These are phyloP conservation scores for Podosphaera leucotricha DNA, from an alignment of 2,329 filamentous ascomycete genomes.

Conservation along the genomic window DNA sequence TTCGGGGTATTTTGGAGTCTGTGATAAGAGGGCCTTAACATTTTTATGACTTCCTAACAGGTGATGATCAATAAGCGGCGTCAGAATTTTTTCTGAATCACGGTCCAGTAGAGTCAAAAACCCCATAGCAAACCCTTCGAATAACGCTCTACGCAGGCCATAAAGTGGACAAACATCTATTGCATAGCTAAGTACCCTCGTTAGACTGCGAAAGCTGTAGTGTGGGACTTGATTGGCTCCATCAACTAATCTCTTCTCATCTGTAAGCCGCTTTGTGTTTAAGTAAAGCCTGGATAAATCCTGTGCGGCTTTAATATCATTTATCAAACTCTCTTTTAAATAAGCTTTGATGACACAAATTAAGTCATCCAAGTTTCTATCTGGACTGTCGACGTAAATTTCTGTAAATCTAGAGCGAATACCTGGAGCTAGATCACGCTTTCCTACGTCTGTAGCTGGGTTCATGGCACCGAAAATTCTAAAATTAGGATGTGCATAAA, in stretches of 20 bases:
- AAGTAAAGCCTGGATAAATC: constrained; percentile 77
- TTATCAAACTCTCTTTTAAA: constrained; percentile 45
- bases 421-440: constrained; percentile 74
- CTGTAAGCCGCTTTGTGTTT: constrained; percentile 59
- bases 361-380: constrained; percentile 66
- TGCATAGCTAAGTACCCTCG: constrained; percentile 71
- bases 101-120: constrained; percentile 76
- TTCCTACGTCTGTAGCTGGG: constrained; percentile 89
- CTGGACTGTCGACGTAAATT: constrained; percentile 78
- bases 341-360: constrained; percentile 76
- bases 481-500: constrained; percentile 77
- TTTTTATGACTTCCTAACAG: constrained; percentile 50
- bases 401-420: constrained; percentile 87
- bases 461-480: constrained; percentile 98
- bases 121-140: constrained; percentile 94
- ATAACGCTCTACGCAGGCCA: constrained; percentile 63
- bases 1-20: constrained; percentile 51
- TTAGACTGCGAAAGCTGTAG: constrained; percentile 86
- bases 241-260: constrained; percentile 70
- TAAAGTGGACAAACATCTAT: constrained; percentile 65
- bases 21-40: constrained; percentile 48
- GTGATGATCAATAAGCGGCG: constrained; percentile 59
- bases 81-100: constrained; percentile 55
- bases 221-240: constrained; percentile 90
- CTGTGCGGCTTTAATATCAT: constrained; percentile 48